Percentiles rank a stretch among this genome's conserved stretches.
phyloP scores from a whole-genome alignment of 208 protist species.

The Leishmania arabica region DNA sequence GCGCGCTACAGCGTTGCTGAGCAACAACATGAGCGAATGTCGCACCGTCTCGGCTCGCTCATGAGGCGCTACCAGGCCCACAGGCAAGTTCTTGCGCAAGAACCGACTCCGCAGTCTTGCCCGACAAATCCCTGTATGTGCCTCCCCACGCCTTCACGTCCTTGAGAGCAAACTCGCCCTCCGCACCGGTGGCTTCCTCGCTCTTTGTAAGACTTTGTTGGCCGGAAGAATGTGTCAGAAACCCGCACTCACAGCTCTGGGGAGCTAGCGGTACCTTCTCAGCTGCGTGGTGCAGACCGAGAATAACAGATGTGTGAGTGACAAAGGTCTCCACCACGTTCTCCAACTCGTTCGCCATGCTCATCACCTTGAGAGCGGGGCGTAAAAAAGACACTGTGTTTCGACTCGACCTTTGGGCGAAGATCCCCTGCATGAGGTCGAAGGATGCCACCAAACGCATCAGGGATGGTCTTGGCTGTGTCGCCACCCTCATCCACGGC shows the following conservation, averaged over 20 bases:
- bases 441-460: too few relatives aligned
- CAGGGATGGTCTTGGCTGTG: fast-evolving
- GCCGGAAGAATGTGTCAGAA: neutral
- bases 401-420: neutral
- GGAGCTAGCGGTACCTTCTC: neutral
- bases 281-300: neutral
- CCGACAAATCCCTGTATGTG: neutral
- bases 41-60: neutral
- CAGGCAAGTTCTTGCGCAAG: neutral
- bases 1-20: neutral
- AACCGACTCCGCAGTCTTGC: neutral
- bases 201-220: neutral
- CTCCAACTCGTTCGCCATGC: neutral
- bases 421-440: neutral
- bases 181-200: neutral
- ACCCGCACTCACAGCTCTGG: neutral
- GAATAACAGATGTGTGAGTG: neutral
- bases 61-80: neutral
- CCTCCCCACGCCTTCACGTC: neutral
- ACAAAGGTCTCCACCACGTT: neutral
- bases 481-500: neutral
- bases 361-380: neutral
- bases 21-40: neutral
- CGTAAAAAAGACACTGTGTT: neutral
- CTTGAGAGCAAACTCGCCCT: neutral